Conservation (phyloP, 306 rosid genomes). For the Inga leiocalycina region DNA sequence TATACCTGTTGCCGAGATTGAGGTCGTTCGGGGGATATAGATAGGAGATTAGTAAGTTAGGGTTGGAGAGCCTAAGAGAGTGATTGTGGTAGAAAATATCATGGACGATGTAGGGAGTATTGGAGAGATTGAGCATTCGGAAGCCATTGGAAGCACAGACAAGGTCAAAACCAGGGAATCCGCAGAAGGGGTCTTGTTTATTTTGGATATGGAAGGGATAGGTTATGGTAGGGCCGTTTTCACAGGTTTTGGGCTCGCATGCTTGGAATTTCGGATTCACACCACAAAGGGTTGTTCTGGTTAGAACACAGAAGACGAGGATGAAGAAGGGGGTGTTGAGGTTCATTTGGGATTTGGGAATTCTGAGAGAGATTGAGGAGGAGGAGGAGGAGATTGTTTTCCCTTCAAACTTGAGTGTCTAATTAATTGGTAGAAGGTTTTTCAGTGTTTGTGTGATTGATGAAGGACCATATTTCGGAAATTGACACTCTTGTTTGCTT, state of each 20-base stretch:
- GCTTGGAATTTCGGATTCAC: slow-evolving; percentile 21
- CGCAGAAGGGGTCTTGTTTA: not conserved
- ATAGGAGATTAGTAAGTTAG: slow-evolving; percentile 27
- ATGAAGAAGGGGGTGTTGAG: too few species aligned
- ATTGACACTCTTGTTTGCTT: too few species aligned
- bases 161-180: not conserved
- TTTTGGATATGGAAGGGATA: slow-evolving; percentile 42
- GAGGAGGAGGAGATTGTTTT: not conserved
- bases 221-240: slow-evolving; percentile 29
- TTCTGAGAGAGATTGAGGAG: too few species aligned
- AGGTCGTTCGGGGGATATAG: not conserved
- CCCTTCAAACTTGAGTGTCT: too few species aligned
- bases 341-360: too few species aligned
- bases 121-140: slow-evolving; percentile 20
- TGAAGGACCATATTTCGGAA: too few species aligned
- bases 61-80: slow-evolving; percentile 37
- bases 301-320: too few species aligned
- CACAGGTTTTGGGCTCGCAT: slow-evolving; percentile 46
- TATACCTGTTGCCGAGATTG: not conserved
- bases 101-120: not conserved
- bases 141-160: not conserved
- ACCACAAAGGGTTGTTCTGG: too few species aligned
- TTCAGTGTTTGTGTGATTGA: too few species aligned
- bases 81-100: slow-evolving; percentile 38
- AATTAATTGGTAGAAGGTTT: not conserved